phyloP scores from a whole-genome alignment of 108 stramenopile species.

The Pseudonitzschia delicatissima region DNA sequence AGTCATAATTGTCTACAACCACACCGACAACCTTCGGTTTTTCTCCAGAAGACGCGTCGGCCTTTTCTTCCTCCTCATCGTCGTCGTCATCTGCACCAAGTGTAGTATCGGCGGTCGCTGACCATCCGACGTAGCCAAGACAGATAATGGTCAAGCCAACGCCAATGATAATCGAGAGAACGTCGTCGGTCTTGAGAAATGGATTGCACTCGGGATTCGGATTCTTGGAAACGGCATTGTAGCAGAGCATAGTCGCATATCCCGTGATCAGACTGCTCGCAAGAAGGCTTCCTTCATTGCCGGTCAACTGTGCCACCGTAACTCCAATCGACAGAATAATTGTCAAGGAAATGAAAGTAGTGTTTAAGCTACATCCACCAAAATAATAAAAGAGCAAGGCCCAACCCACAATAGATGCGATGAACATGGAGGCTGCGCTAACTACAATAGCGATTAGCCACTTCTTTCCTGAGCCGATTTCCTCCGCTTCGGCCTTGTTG shows the following conservation, averaged over 20 bases:
- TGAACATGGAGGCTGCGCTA: slow-evolving; percentile 62
- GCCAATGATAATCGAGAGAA: slow-evolving; percentile 69
- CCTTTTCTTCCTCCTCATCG: background rate
- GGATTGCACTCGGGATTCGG: slow-evolving; percentile 84
- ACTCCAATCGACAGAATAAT: slow-evolving; percentile 54
- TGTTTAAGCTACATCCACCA: slow-evolving; percentile 69
- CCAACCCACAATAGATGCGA: slow-evolving; percentile 62
- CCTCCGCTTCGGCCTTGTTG: slow-evolving; percentile 66
- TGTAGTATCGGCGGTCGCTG: slow-evolving; percentile 51
- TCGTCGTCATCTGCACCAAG: slow-evolving; percentile 8
- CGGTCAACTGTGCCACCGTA: slow-evolving; percentile 63
- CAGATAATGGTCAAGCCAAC: slow-evolving; percentile 67
- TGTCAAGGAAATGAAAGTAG: slow-evolving; percentile 84
- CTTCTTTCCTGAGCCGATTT: slow-evolving; percentile 63
- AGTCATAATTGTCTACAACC: slow-evolving; percentile 37
- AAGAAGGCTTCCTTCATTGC: slow-evolving; percentile 78
- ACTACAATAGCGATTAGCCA: slow-evolving; percentile 82
- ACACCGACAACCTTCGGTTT: slow-evolving; percentile 42
- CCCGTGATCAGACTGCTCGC: slow-evolving; percentile 77
- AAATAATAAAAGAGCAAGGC: slow-evolving; percentile 79
- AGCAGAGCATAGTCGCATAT: slow-evolving; percentile 86
- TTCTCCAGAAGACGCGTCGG: slow-evolving; percentile 5
- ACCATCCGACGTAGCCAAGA: slow-evolving; percentile 82
- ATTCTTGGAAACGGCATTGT: slow-evolving; percentile 69
- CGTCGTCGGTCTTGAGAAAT: slow-evolving; percentile 62